phyloP scores from a whole-genome alignment of 441 rosid genomes.

The Adansonia madagascariensis region DNA sequence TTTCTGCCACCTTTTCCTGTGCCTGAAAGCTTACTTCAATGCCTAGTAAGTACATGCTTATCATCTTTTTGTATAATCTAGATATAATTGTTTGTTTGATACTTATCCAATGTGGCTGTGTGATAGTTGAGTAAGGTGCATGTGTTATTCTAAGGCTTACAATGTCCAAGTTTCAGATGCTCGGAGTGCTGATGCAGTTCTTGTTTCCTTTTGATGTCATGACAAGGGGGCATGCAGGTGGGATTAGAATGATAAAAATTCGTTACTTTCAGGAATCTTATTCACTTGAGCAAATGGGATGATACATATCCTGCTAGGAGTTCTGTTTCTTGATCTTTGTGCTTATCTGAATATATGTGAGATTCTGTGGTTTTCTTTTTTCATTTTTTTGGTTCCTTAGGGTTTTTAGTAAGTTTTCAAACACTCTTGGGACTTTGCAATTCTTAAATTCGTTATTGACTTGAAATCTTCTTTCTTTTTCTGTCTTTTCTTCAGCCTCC shows the following conservation, averaged over 20 bases:
- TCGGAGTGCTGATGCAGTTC: slow-evolving; percentile 87
- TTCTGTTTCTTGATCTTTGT: slow-evolving; percentile 63
- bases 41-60: slow-evolving; percentile 63
- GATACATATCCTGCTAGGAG: slow-evolving; percentile 58
- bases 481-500: slow-evolving; percentile 71
- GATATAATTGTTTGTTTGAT: slow-evolving; percentile 45
- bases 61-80: slow-evolving; percentile 32
- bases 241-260: slow-evolving; percentile 78
- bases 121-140: slow-evolving; percentile 72
- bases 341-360: slow-evolving; percentile 54
- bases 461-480: slow-evolving; percentile 28
- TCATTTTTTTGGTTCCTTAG: slow-evolving; percentile 16
- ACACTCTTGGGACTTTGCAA: slow-evolving; percentile 16
- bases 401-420: slow-evolving; percentile 37
- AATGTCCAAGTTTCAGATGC: slow-evolving; percentile 99
- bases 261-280: slow-evolving; percentile 54
- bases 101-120: slow-evolving; percentile 61
- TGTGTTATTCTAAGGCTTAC: slow-evolving; percentile 94
- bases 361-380: slow-evolving; percentile 39
- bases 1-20: slow-evolving; percentile 73
- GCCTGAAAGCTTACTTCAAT: slow-evolving; percentile 69
- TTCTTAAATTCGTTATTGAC: slow-evolving; percentile 39
- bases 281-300: slow-evolving; percentile 53
- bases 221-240: slow-evolving; percentile 96
- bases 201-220: slow-evolving; percentile 92